Evolutionary conservation across 2,329 filamentous ascomycete genomes (phyloP).

Genomic region (Harringtonia lauricola): DNA sequence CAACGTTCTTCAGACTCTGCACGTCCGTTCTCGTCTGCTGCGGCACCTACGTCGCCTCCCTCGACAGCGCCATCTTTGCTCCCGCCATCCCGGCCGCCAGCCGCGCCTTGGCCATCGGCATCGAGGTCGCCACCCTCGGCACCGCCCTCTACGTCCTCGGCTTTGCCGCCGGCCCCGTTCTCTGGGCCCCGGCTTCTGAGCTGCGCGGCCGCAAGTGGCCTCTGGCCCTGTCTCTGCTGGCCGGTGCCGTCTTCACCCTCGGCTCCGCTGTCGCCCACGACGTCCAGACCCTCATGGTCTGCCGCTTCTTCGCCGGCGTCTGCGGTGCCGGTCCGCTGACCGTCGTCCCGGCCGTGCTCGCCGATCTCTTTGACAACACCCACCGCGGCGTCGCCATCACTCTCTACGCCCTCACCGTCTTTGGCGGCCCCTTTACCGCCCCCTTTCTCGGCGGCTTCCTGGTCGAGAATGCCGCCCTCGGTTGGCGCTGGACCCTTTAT

Average conservation of each 20-base stretch:
- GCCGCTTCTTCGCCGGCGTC: conserved; percentile 67
- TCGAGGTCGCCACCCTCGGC: neutral
- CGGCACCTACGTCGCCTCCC: conserved; percentile 9
- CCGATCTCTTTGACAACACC: conserved; percentile 70
- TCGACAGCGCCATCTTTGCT: conserved; percentile 11
- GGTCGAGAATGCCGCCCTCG: neutral
- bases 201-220: conserved; percentile 13
- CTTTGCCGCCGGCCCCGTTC: conserved; percentile 4
- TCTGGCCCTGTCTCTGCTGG: conserved; percentile 14
- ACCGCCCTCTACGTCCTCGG: conserved; percentile 3
- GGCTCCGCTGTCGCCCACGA: conserved; percentile 28
- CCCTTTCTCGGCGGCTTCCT: conserved; percentile 60
- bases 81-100: conserved; percentile 4
- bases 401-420: conserved; percentile 70
- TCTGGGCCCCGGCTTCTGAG: conserved; percentile 6
- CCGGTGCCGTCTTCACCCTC: conserved; percentile 21
- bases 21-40: conserved; percentile 8
- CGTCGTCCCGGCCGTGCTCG: conserved; percentile 67
- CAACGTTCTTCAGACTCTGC: conserved; percentile 2
- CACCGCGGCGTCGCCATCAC: conserved; percentile 83
- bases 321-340: conserved; percentile 80
- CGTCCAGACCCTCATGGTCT: conserved; percentile 62
- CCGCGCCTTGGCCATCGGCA: conserved; percentile 3
- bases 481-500: conserved; percentile 25
- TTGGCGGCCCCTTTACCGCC: conserved; percentile 66